Evolutionary conservation across 2,329 filamentous ascomycete species (phyloP).

Genomic region (Fusarium pilosicola): DNA sequence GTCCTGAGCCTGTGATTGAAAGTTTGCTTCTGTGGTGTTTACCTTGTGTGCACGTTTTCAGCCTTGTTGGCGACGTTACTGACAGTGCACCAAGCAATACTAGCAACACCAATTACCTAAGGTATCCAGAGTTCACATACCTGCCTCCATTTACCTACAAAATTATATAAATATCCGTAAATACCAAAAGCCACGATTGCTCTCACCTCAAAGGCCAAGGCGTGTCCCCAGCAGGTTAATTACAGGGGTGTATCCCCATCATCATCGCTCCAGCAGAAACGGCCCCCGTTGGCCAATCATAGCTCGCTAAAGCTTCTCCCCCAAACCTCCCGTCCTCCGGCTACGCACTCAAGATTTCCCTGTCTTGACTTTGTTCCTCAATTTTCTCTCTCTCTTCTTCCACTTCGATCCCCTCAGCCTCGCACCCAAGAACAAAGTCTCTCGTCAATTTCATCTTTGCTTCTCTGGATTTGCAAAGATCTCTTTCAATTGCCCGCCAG

Average conservation of each 20-base stretch:
- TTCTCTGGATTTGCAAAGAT: slow-evolving; percentile 22
- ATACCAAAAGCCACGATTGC: slow-evolving; percentile 30
- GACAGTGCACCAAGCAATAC: neutral
- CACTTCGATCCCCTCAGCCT: slow-evolving; percentile 23
- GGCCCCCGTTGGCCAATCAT: slow-evolving; percentile 37
- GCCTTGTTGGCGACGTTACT: neutral
- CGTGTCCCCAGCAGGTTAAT: slow-evolving; percentile 32
- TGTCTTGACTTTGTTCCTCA: slow-evolving; percentile 38
- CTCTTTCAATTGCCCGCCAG: slow-evolving; percentile 29
- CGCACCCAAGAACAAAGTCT: slow-evolving; percentile 19
- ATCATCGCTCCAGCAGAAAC: slow-evolving; percentile 31
- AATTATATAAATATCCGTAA: neutral
- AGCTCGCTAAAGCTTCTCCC: slow-evolving; percentile 38
- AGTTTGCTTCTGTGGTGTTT: neutral
- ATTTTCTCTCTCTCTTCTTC: slow-evolving; percentile 26
- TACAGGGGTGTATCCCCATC: slow-evolving; percentile 34
- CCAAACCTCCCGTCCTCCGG: slow-evolving; percentile 46
- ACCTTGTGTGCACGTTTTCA: neutral
- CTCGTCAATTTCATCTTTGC: slow-evolving; percentile 16
- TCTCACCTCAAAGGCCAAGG: slow-evolving; percentile 8
- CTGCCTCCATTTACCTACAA: neutral
- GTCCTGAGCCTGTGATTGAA: neutral
- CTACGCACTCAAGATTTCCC: slow-evolving; percentile 47
- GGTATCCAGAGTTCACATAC: neutral
- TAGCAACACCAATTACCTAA: neutral